These are phyloP conservation scores for Suillus spraguei DNA, from an alignment of 768 basidiomycete genomes.

Conservation along the genomic window DNA sequence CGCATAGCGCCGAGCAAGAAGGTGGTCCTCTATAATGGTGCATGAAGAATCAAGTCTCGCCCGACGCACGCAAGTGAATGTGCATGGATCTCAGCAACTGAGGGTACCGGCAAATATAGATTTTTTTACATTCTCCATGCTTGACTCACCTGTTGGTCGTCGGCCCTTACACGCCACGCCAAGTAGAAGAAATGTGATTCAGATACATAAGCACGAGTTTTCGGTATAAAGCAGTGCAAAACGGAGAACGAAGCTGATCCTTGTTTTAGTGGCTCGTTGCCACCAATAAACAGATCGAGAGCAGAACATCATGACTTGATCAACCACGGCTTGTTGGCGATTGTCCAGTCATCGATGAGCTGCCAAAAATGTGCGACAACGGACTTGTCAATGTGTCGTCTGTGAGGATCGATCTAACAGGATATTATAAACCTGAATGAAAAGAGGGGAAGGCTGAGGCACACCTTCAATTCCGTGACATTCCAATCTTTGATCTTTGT, in stretches of 20 bases:
- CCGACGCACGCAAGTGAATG: neutral
- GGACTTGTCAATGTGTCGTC: slow-evolving; percentile 92
- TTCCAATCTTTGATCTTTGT: slow-evolving; percentile 95
- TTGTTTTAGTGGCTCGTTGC: neutral
- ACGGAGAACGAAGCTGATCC: neutral
- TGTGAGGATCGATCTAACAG: slow-evolving; percentile 80
- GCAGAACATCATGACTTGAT: slow-evolving; percentile 42
- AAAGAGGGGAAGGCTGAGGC: slow-evolving; percentile 15
- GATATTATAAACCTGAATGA: neutral
- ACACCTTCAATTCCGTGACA: slow-evolving; percentile 89
- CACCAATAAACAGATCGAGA: slow-evolving; percentile 4
- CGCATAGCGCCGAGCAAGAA: neutral
- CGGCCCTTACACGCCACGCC: neutral
- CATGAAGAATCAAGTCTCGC: neutral
- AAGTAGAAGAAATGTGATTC: neutral
- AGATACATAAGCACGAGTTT: neutral
- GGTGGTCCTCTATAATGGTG: neutral
- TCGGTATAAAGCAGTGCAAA: neutral
- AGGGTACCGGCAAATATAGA: neutral
- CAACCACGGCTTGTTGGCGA: slow-evolving; percentile 77
- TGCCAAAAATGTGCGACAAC: slow-evolving; percentile 98
- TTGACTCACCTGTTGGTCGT: neutral
- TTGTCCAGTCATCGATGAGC: slow-evolving; percentile 83
- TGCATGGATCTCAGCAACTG: neutral
- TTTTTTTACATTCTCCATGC: neutral